Evolutionary conservation across 2,329 filamentous ascomycete species (phyloP), one percentile per base, ranked within the genome.

Genomic region (Alternaria brassicae): DNA sequence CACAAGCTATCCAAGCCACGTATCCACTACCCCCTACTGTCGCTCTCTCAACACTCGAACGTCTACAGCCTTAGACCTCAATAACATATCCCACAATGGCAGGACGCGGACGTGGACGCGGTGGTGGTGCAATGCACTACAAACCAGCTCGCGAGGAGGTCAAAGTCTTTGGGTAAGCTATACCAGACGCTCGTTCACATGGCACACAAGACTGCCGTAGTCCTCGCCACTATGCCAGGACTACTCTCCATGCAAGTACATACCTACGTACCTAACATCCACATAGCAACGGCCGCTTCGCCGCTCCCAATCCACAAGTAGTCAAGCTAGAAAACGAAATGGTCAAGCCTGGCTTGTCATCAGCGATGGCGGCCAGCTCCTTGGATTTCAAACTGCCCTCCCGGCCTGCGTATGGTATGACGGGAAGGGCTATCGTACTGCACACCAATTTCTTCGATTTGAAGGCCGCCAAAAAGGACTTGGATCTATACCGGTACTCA

Each of bases 361-460:
- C 63, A 21, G 58, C 67, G 2, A 53, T 77, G n/a, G 67, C 71
- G 1, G 60, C 54, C 6, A 60, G 59, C 7, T 73, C 70, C 1
- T 44, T 72, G 4, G 64, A 64, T 5, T 62, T 67, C n/a, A 52
- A 53, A 2, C 65, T 77, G 30, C 72, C 75, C 15, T 44, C 47
- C 7, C 63, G 72, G 3, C 71, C 74, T 21, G 69, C 63, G 1
- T 74, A 76, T 56, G 82, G 79, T 1, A 78, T 60, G 0, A 54
- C 65, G 25, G 82, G 82, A 17, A 72, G 36, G 23, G 27, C 61
- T 0, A 78, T 81, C 28, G 58, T 78, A 0, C 71, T 84, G 0
- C 75, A 79, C 19, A 77, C 82, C 0, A 84, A 79, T 39, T 78
- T 75, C 58, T 73, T 78, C 52, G 58, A 73, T 6, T 21, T 78